Evolutionary conservation across 2,329 filamentous ascomycete genomes (phyloP).

Genomic region (Curvularia sp.): DNA sequence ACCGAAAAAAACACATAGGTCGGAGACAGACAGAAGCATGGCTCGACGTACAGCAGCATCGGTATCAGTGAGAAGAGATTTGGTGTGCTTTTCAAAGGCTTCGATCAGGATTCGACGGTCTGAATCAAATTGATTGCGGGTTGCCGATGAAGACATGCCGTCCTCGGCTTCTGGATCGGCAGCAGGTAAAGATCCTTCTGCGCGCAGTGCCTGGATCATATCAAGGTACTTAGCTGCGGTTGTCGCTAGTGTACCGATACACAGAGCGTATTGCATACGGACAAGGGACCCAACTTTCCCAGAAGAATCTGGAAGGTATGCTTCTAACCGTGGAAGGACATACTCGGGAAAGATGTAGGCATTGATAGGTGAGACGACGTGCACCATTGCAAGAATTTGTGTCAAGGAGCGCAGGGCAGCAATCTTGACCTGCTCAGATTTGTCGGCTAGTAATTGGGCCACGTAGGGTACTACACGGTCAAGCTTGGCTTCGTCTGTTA

Average conservation of each 20-base stretch:
- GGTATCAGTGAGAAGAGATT: constrained; percentile 84
- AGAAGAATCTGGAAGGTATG: constrained; percentile 61
- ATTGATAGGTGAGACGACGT: constrained; percentile 80
- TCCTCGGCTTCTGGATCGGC: constrained; percentile 82
- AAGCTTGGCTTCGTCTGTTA: constrained; percentile 95
- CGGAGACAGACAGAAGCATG: constrained; percentile 89
- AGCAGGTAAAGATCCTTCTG: constrained; percentile 80
- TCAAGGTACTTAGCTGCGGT: constrained; percentile 87
- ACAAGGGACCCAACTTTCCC: constrained; percentile 69
- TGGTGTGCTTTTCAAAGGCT: constrained; percentile 86
- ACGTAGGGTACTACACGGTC: constrained; percentile 92
- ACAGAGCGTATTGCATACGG: constrained; percentile 90
- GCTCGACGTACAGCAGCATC: constrained; percentile 87
- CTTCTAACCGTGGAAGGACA: constrained; percentile 66
- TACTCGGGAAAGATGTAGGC: constrained; percentile 73
- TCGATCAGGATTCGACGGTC: constrained; percentile 83
- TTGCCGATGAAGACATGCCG: constrained; percentile 71
- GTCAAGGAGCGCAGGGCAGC: constrained; percentile 86
- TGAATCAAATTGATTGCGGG: constrained; percentile 85
- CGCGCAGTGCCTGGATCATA: constrained; percentile 85
- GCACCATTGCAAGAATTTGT: constrained; percentile 81
- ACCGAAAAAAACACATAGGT: constrained; percentile 93
- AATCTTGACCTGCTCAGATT: constrained; percentile 82
- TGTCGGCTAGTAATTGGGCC: constrained; percentile 81
- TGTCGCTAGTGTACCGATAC: constrained; percentile 84